phyloP scores from a whole-genome alignment of 768 basidiomycete species.

The Podaxis sp. region DNA sequence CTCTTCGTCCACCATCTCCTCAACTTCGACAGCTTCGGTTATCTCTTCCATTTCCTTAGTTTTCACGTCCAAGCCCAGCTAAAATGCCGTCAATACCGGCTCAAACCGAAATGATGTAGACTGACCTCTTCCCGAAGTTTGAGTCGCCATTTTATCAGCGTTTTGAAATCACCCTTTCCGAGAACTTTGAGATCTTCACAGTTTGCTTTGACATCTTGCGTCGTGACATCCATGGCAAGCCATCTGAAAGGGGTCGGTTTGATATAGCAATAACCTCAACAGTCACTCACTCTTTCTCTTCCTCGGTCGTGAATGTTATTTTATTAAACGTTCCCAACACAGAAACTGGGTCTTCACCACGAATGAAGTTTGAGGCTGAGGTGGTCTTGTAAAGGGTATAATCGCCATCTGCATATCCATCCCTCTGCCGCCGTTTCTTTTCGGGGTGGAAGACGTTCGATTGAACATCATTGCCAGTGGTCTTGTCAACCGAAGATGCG shows the following conservation, averaged over 20 bases:
- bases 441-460: slow-evolving; percentile 97
- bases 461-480: slow-evolving; percentile 65
- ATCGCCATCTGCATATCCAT: slow-evolving; percentile 94
- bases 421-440: slow-evolving; percentile 90
- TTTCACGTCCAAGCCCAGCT: slow-evolving; percentile 87
- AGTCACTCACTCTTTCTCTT: slow-evolving; percentile 72
- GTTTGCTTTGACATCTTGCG: slow-evolving; percentile 77
- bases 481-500: slow-evolving; percentile 48
- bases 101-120: not conserved
- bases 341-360: slow-evolving; percentile 68
- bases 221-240: slow-evolving; percentile 70
- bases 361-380: slow-evolving; percentile 71
- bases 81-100: not conserved
- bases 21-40: slow-evolving; percentile 69
- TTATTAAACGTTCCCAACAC: slow-evolving; percentile 77
- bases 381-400: slow-evolving; percentile 83
- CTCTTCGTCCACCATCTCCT: slow-evolving; percentile 80
- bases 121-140: slow-evolving; percentile 87
- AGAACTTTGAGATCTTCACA: slow-evolving; percentile 93
- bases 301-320: slow-evolving; percentile 75
- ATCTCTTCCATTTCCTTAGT: slow-evolving; percentile 70
- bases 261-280: not conserved
- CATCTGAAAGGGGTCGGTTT: slow-evolving; percentile 49
- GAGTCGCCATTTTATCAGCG: slow-evolving; percentile 87
- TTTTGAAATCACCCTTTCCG: slow-evolving; percentile 97